phyloP scores from a whole-genome alignment of 2,329 filamentous ascomycete species.

The Rugonectria rugulosa region DNA sequence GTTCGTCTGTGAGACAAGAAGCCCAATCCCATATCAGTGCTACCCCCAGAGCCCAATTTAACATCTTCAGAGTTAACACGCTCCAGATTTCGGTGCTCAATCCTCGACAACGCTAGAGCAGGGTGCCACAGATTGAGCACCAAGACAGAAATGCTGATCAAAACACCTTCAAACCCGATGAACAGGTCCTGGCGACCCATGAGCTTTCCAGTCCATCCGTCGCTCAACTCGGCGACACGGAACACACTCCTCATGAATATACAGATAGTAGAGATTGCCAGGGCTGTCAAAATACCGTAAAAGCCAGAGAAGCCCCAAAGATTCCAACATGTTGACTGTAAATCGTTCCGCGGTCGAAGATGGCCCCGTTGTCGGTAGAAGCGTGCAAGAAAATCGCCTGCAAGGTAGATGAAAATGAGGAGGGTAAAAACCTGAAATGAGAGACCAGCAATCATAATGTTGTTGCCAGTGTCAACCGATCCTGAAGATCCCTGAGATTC shows the following conservation, averaged over 20 bases:
- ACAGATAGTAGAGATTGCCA: background rate
- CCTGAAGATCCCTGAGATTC: background rate
- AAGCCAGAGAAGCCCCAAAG: background rate
- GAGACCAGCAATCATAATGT: background rate
- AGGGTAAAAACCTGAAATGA: background rate
- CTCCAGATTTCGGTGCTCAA: too few relatives aligned
- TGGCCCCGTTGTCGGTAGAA: background rate
- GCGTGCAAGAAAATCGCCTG: background rate
- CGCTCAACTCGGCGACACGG: slow-evolving; percentile 67
- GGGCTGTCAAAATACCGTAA: background rate
- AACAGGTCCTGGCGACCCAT: slow-evolving; percentile 61
- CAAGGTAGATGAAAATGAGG: background rate
- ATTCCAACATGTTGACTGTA: background rate
- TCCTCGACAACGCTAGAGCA: too few relatives aligned
- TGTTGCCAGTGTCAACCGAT: background rate
- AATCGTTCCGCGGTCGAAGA: too few relatives aligned
- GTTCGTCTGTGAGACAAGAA: too few relatives aligned
- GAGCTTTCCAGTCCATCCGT: slow-evolving; percentile 65
- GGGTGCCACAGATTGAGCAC: too few relatives aligned
- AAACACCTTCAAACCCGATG: slow-evolving; percentile 60
- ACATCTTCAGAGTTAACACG: too few relatives aligned
- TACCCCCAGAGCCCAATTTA: too few relatives aligned
- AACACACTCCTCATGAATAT: slow-evolving; percentile 69
- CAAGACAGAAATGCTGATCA: slow-evolving; percentile 55
- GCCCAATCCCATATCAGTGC: too few relatives aligned